These are phyloP conservation scores for Fusarium dlaminii DNA, from an alignment of 2,329 filamentous ascomycete genomes.

Conservation along the genomic window DNA sequence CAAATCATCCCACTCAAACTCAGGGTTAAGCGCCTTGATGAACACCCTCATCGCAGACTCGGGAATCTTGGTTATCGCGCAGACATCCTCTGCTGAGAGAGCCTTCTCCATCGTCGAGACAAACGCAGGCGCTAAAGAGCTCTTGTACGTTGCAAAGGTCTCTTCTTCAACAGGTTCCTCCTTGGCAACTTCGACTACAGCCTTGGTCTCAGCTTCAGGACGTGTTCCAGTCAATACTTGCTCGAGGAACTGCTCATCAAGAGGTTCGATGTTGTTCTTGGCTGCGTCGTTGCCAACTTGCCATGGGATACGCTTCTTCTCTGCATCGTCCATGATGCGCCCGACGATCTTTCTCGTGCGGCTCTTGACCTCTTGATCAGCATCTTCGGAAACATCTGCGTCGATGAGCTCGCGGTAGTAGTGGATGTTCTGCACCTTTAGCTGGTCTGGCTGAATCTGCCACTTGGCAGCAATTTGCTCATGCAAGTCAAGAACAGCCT, in stretches of 20 bases:
- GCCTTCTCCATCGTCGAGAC: neutral
- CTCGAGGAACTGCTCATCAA: constrained; percentile 1
- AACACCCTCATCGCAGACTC: neutral
- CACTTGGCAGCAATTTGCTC: neutral
- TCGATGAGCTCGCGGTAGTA: neutral
- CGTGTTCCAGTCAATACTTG: neutral
- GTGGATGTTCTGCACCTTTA: constrained; percentile 10
- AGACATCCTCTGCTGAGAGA: neutral
- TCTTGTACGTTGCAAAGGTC: neutral
- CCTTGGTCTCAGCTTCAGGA: rapidly evolving
- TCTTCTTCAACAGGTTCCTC: rapidly evolving
- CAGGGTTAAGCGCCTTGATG: neutral
- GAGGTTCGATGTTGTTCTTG: neutral
- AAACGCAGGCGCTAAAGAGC: neutral
- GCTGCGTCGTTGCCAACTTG: constrained; percentile 1
- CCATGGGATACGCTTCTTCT: neutral
- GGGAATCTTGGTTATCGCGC: neutral
- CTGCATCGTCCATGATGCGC: neutral
- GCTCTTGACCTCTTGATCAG: neutral
- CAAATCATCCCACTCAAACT: constrained; percentile 1
- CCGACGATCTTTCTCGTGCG: neutral
- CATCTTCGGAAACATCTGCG: neutral
- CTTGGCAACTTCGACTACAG: rapidly evolving
- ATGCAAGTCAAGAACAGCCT: neutral
- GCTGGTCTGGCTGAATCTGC: neutral